These are phyloP conservation scores for Ilex paraguariensis DNA, from an alignment of 305 asterid genomes.

Conservation along the genomic window DNA sequence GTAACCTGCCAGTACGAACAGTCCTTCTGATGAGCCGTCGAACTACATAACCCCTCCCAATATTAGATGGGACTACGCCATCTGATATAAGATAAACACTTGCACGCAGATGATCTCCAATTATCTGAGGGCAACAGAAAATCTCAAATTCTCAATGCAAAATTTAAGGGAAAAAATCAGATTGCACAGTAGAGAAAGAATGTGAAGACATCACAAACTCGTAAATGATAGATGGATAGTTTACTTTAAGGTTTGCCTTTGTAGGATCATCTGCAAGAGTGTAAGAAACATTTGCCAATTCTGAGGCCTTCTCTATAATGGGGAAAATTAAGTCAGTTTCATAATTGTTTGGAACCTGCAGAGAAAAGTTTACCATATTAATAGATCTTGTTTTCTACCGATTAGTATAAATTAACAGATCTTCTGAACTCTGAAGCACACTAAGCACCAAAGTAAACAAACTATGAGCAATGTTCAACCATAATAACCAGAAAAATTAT, in stretches of 20 bases:
- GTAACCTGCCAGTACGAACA: slow-evolving; percentile 82
- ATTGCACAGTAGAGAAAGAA: slow-evolving; percentile 10
- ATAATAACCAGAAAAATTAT: too few relatives aligned
- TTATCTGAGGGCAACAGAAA: slow-evolving; percentile 40
- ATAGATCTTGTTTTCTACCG: too few relatives aligned
- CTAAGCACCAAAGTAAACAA: too few relatives aligned
- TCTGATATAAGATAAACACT: slow-evolving; percentile 91
- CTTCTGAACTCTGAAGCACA: too few relatives aligned
- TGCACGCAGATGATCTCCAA: slow-evolving; percentile 98
- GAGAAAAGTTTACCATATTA: slow-evolving; percentile 9
- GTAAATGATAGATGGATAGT: slow-evolving; percentile 8
- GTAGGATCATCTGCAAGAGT: slow-evolving; percentile 55
- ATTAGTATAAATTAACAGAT: too few relatives aligned
- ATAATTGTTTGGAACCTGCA: slow-evolving; percentile 89
- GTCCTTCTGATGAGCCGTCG: slow-evolving; percentile 93
- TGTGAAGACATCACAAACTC: slow-evolving; percentile 5
- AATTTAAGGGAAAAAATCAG: slow-evolving; percentile 11
- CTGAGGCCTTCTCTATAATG: slow-evolving; percentile 77
- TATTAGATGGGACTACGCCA: slow-evolving; percentile 91
- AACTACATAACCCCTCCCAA: slow-evolving; percentile 91
- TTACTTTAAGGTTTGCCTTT: slow-evolving; percentile 72
- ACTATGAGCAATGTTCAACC: too few relatives aligned
- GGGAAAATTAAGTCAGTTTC: slow-evolving; percentile 92
- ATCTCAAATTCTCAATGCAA: slow-evolving; percentile 3
- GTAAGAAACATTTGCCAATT: slow-evolving; percentile 69